Base-by-base conservation (phyloP, 306 rosid genomes). In the Nissolia schottii region DNA sequence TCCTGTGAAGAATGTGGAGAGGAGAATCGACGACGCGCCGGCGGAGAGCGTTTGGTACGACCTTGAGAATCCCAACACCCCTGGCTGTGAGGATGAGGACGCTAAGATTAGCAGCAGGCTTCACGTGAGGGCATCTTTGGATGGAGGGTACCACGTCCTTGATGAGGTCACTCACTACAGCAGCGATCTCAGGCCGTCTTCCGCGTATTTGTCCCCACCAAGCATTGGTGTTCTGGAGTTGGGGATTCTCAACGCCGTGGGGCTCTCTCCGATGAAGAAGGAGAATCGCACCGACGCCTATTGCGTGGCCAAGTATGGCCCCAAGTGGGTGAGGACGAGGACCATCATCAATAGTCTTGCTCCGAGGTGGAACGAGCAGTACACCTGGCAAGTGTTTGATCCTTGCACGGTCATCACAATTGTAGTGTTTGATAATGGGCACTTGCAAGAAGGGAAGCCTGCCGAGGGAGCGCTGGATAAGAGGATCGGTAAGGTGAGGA, bases 61-160 rank as follows among this genome's bases (percentile, higher is more conserved):
- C 31, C 74, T 82, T 7, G 70, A 54, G 65, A 74, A 54, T 25
- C 77, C 83, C 0, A 68, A 48, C 10, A 20, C 1, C 1, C 35
- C 19, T 18, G 49, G 28, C 15, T 28, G 3, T n/a, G 76, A 67
- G 11, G 43, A 37, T 18, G 40, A 71, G 29, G 61, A 65, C 41
- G 75, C 18, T 29, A 77, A 60, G n/a, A 66, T 77, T 53, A 45
- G 69, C 1, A 67, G 77, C 32, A 82, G 56, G 64, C 62, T 82
- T 16, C 67, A 82, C 31, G 57, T 68, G 77, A 62, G 86, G 48
- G 20, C 78, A 14, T 82, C 77, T 38, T 68, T 82, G 18, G 86
- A 82, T 73, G 86, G 86, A 19, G 86, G 83, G 22, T 82, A 82
- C 55, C 83, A 82, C 48, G 83, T 82, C 46, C 77, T 82, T 63